These are phyloP conservation scores for Fusarium coffeatum DNA, from an alignment of 2,329 filamentous ascomycete genomes.

Conservation along the genomic window DNA sequence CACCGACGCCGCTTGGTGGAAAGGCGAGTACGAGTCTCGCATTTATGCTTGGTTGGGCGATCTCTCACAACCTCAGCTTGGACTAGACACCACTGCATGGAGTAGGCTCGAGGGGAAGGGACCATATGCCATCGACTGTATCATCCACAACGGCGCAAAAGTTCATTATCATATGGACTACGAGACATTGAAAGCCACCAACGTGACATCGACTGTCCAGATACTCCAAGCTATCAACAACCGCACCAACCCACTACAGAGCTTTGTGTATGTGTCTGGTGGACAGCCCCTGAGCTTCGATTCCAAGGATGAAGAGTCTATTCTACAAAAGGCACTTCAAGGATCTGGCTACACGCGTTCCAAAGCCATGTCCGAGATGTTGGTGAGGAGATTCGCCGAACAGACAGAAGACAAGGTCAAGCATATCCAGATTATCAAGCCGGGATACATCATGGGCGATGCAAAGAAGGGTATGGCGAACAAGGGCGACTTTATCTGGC, in stretches of 20 bases:
- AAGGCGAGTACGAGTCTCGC: neutral
- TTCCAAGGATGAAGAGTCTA: neutral
- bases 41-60: neutral
- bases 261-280: neutral
- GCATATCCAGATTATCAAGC: neutral
- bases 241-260: neutral
- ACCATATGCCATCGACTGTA: neutral
- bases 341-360: conserved; percentile 1
- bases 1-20: neutral
- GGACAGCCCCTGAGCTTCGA: neutral
- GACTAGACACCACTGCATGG: neutral
- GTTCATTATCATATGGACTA: conserved; percentile 1
- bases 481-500: conserved; percentile 2
- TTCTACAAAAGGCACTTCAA: neutral
- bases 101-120: neutral
- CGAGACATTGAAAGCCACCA: neutral
- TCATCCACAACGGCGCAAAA: neutral
- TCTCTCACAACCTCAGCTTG: neutral
- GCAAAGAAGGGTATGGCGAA: neutral
- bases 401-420: neutral
- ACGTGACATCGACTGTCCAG: neutral
- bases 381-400: neutral
- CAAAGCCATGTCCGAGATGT: neutral
- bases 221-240: conserved; percentile 1
- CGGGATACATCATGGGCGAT: neutral